Evolutionary conservation across 2,329 filamentous ascomycete genomes (phyloP).

Genomic region (Neofusicoccum ribis): DNA sequence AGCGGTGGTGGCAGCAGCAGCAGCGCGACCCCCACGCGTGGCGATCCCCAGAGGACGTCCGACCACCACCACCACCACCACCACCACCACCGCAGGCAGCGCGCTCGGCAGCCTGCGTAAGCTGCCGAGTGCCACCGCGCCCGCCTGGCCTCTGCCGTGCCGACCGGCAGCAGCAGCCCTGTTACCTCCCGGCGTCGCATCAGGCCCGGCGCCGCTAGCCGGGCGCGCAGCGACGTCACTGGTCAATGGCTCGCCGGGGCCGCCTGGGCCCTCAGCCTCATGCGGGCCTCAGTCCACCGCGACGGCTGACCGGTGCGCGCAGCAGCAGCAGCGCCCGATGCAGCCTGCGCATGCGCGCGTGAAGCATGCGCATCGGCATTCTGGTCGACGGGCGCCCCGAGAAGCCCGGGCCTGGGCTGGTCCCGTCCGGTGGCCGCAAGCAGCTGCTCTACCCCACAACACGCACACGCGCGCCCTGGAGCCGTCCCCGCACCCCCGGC

Average conservation of each 20-base stretch:
- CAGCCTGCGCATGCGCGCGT: too few species aligned
- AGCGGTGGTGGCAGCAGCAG: not conserved
- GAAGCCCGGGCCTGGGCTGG: not conserved
- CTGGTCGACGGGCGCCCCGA: too few species aligned
- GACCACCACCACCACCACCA: not conserved
- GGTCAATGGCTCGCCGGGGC: not conserved
- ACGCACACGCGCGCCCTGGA: not conserved
- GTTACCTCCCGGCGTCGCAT: slow-evolving; percentile 1
- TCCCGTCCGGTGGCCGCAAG: not conserved
- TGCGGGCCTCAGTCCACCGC: not conserved
- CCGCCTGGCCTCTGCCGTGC: not conserved
- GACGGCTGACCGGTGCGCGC: not conserved
- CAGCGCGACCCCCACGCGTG: slow-evolving; percentile 8
- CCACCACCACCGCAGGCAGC: not conserved
- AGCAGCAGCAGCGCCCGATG: not conserved
- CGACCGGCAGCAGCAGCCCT: not conserved
- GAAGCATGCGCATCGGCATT: too few species aligned
- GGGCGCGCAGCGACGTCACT: not conserved
- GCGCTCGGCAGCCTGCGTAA: not conserved
- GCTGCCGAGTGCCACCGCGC: not conserved
- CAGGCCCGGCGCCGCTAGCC: not conserved
- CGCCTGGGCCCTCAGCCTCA: not conserved
- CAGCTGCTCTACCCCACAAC: slow-evolving; percentile 6
- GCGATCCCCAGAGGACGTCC: not conserved
- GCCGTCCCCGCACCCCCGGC: not conserved